These are phyloP conservation scores for Halenospora varia DNA, from an alignment of 495 filamentous ascomycete species.

Conservation along the genomic window DNA sequence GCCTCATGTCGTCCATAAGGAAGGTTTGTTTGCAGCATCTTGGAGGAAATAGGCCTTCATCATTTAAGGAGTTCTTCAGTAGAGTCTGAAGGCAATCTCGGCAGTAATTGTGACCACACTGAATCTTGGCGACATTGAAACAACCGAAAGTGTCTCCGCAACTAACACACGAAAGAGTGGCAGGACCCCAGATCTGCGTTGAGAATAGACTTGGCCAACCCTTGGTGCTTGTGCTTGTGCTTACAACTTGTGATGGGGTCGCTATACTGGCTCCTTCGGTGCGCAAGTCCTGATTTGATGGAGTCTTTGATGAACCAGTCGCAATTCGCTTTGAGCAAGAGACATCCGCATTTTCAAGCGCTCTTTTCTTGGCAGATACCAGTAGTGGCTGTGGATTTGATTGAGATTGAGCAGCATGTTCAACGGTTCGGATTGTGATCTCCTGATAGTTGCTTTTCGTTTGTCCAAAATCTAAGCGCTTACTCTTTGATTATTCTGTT, in stretches of 20 bases:
- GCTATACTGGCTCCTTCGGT: neutral
- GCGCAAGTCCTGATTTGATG: neutral
- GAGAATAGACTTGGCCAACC: neutral
- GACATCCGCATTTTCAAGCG: neutral
- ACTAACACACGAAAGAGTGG: neutral
- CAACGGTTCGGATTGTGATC: neutral
- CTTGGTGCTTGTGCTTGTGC: neutral
- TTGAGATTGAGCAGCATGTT: neutral
- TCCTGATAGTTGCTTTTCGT: neutral
- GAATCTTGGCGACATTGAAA: neutral
- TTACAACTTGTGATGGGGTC: too few relatives aligned
- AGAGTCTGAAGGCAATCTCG: neutral
- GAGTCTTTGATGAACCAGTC: neutral
- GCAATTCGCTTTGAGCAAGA: neutral
- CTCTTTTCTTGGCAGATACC: too few relatives aligned
- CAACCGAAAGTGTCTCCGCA: neutral
- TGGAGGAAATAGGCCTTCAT: conserved; percentile 5
- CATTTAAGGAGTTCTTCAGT: neutral
- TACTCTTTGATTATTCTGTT: too few relatives aligned
- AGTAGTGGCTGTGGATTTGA: neutral
- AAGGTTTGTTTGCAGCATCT: conserved; percentile 1
- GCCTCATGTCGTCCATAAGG: neutral
- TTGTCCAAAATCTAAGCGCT: too few relatives aligned
- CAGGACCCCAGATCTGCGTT: neutral
- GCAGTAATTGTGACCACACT: conserved; percentile 6